A percentile compares a stretch with the other conserved stretches of the same genome.
Conservation (phyloP, 331 rosid genomes). For the Pyracantha coccinea region DNA sequence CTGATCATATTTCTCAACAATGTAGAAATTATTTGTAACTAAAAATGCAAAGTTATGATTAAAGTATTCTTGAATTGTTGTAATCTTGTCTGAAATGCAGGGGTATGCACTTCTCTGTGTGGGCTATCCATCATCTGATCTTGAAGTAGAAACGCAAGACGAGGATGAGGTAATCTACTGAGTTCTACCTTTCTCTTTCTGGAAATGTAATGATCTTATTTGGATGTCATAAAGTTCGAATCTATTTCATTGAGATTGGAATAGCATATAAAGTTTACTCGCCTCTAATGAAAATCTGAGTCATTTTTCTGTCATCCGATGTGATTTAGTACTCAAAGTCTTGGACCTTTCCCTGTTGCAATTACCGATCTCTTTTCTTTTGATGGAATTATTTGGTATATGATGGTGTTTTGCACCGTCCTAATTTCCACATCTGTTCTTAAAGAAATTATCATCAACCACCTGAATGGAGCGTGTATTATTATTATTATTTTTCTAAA, state of each 20-base stretch:
- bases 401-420: background rate
- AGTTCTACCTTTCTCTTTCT: slow-evolving; percentile 2
- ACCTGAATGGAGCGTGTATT: background rate
- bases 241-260: background rate
- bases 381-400: background rate
- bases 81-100: slow-evolving; percentile 38
- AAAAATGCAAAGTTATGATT: too few relatives aligned
- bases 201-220: slow-evolving; percentile 6
- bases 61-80: background rate
- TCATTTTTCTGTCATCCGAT: background rate
- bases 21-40: background rate
- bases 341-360: background rate
- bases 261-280: background rate
- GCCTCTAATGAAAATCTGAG: background rate
- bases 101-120: slow-evolving; percentile 98
- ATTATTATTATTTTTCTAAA: background rate
- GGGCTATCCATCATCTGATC: slow-evolving; percentile 81
- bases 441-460: background rate
- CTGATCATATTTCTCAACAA: background rate
- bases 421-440: too few relatives aligned
- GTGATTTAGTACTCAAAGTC: background rate
- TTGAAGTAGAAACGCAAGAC: slow-evolving; percentile 96
- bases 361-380: background rate
- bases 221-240: background rate
- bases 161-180: slow-evolving; percentile 77